phyloP scores from a whole-genome alignment of 768 basidiomycete species.

The Kwoniella heveanensis region DNA sequence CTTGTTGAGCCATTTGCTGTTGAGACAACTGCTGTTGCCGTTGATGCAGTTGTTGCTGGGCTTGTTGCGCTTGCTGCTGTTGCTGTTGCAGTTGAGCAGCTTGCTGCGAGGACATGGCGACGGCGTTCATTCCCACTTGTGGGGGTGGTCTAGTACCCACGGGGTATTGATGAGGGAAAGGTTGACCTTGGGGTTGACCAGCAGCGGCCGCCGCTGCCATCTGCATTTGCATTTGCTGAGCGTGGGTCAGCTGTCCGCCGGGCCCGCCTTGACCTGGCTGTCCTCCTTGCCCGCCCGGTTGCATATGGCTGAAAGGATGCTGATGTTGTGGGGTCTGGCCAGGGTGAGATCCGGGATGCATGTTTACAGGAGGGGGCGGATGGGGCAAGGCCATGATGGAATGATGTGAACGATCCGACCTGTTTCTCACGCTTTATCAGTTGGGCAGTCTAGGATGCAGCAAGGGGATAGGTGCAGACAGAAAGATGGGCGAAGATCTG shows the following conservation, averaged over 20 bases:
- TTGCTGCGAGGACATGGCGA: slow-evolving; percentile 29
- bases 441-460: not conserved
- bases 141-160: slow-evolving; percentile 17
- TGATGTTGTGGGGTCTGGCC: slow-evolving; percentile 20
- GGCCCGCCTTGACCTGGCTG: slow-evolving; percentile 21
- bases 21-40: slow-evolving; percentile 16
- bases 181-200: slow-evolving; percentile 16
- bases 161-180: slow-evolving; percentile 29
- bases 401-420: not conserved
- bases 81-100: slow-evolving; percentile 33
- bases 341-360: slow-evolving; percentile 17
- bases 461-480: not conserved
- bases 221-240: slow-evolving; percentile 35
- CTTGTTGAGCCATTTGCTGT: slow-evolving; percentile 28
- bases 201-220: slow-evolving; percentile 20
- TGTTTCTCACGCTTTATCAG: not conserved
- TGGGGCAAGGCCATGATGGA: slow-evolving; percentile 35
- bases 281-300: slow-evolving; percentile 21
- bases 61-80: slow-evolving; percentile 22
- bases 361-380: slow-evolving; percentile 27
- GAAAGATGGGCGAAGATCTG: not conserved
- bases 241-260: slow-evolving; percentile 17
- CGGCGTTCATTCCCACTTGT: slow-evolving; percentile 21
- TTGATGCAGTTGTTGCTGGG: slow-evolving; percentile 20
- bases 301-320: slow-evolving; percentile 24